phyloP scores from a whole-genome alignment of 2,329 filamentous ascomycete species.

The Diaporthe humulicola region DNA sequence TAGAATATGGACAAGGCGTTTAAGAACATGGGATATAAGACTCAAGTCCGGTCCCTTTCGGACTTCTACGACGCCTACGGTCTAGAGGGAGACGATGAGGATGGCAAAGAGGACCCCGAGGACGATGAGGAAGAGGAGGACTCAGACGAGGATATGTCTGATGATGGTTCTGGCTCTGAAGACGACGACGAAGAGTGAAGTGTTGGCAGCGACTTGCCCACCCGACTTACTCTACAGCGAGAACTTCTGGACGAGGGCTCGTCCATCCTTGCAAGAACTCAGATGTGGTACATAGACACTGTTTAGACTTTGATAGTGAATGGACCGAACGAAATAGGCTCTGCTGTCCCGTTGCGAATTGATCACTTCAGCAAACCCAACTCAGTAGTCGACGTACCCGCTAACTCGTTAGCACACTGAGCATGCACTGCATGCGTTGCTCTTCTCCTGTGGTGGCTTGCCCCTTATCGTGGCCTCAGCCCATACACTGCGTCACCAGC shows the following conservation, averaged over 20 bases:
- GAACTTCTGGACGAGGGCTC: background rate
- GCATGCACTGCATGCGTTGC: background rate
- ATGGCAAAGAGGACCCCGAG: constrained; percentile 69
- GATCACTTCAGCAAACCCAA: background rate
- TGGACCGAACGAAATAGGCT: background rate
- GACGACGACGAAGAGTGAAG: constrained; percentile 44
- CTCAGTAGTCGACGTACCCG: background rate
- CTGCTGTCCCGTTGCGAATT: background rate
- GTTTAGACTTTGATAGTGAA: background rate
- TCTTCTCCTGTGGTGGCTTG: background rate
- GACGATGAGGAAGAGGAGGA: constrained; percentile 73
- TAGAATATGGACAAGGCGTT: constrained; percentile 84
- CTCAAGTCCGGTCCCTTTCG: constrained; percentile 78
- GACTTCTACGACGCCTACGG: constrained; percentile 94
- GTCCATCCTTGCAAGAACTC: background rate
- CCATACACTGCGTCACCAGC: constrained; percentile 17
- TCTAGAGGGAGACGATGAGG: constrained; percentile 72
- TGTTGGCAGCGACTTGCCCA: background rate
- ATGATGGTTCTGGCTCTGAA: constrained; percentile 50
- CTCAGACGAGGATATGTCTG: constrained; percentile 65
- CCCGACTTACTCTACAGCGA: too few species aligned
- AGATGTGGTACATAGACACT: constrained; percentile 1
- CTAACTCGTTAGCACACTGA: background rate
- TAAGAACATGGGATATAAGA: constrained; percentile 81
- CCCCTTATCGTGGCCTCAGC: background rate